Conservation (phyloP, 78 protist genomes). For the Bodo saltans region DNA sequence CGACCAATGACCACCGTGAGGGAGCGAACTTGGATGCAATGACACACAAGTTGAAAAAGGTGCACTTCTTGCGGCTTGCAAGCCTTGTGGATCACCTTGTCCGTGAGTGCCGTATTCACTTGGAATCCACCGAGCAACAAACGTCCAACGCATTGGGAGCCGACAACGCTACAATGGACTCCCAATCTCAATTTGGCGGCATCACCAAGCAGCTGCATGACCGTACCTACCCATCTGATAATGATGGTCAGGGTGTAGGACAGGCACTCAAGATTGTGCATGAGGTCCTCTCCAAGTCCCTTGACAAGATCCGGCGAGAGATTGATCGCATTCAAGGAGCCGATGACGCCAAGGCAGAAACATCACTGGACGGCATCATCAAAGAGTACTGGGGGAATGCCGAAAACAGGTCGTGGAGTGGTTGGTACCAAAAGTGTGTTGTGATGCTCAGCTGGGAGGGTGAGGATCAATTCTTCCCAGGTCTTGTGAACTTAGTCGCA, state of each 20-base stretch:
- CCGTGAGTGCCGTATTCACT: neutral
- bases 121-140: neutral
- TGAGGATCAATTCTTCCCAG: slow-evolving; percentile 6
- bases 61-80: neutral
- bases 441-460: neutral
- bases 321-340: neutral
- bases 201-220: neutral
- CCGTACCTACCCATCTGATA: no score
- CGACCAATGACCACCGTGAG: neutral
- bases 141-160: neutral
- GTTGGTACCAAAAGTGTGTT: neutral
- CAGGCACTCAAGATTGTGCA: neutral
- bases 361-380: neutral
- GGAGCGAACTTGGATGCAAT: neutral
- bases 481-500: neutral
- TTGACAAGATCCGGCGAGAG: neutral
- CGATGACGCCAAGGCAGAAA: neutral
- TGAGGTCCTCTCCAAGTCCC: neutral
- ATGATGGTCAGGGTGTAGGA: neutral
- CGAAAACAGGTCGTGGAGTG: neutral
- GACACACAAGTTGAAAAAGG: neutral
- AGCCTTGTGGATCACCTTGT: neutral
- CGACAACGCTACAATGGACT: neutral
- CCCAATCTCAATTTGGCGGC: neutral
- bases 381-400: neutral